Evolutionary conservation across 2,329 filamentous ascomycete genomes (phyloP), one percentile per base, ranked within the genome.

Genomic region (Aspergillus sp.): DNA sequence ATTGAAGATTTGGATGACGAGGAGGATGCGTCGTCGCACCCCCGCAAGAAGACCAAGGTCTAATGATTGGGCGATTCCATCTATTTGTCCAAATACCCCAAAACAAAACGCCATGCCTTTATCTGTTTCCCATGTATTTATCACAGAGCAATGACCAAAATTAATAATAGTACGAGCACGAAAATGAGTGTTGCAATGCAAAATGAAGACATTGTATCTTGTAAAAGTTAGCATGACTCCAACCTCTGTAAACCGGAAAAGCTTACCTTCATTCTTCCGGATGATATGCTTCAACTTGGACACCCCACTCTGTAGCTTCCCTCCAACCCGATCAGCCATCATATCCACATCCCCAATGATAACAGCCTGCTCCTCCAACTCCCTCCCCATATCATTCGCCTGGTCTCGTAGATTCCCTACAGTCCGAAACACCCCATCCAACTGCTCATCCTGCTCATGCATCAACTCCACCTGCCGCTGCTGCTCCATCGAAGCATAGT

Each of bases 331-430:
- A 65, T 97, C 90, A 4, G 88, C 89, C 44, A 95, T 75, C 28
- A 76, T 79, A 67, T 97, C 91, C 33, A 94, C 86, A 41, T 87
- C 83, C 50, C 93, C 84, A 45, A 98, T 75, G 79, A 97, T 85
- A 66, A 90, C 88, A 19, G 78, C 79, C 75, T 98, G 93, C 71
- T 98, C 93, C 69, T 96, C 94, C 37, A 98, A 75, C 72, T 98
- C 93, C 45, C 91, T 77, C 1, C 93, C 91, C 91, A 98, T 98
- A 56, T 90, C 88, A 67, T 94, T 85, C 2, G 93, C 94, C 75
- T 97, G 93, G 61, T 86, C 78, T 44, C 91, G 77, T 61, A 98
- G 70, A 62, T 90, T 96, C 2, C 90, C 91, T 26, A 98, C 93
- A 1, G 91, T 97, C 53, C 84, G 81, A 63, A 94, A 95, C 37